These are phyloP conservation scores for Biscogniauxia sp. DNA, from an alignment of 2,329 filamentous ascomycete species.

Conservation along the genomic window DNA sequence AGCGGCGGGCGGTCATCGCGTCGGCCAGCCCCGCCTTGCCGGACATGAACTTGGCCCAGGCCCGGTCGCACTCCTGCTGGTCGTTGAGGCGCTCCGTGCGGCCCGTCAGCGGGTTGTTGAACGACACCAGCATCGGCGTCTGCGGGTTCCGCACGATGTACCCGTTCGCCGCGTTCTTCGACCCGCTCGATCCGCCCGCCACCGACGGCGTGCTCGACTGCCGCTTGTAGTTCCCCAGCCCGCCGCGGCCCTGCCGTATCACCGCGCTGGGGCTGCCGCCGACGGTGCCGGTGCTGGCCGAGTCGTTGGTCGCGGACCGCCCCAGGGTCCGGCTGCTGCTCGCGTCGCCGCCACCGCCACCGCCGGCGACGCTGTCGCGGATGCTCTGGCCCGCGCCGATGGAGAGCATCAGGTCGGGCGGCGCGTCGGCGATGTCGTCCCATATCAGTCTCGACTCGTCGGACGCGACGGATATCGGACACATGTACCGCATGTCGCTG, in stretches of 20 bases:
- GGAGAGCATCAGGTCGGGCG: constrained; percentile 30
- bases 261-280: constrained; percentile 18
- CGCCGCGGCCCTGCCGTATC: constrained; percentile 29
- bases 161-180: constrained; percentile 19
- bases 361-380: no score
- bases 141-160: constrained; percentile 31
- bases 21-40: constrained; percentile 13
- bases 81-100: constrained; percentile 28
- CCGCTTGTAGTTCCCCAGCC: constrained; percentile 30
- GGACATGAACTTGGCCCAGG: constrained; percentile 27
- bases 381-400: constrained; percentile 31
- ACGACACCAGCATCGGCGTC: constrained; percentile 29
- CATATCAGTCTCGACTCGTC: constrained; percentile 30
- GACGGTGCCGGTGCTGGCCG: constrained; percentile 13
- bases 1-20: constrained; percentile 19
- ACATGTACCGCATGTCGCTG: constrained; percentile 23
- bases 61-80: constrained; percentile 23
- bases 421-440: constrained; percentile 22
- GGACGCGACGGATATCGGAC: constrained; percentile 27
- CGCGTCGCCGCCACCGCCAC: constrained; percentile 10
- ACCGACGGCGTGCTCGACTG: constrained; percentile 10
- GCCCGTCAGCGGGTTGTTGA: constrained; percentile 29
- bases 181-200: constrained; percentile 1
- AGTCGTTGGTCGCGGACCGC: constrained; percentile 21
- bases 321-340: constrained; percentile 12